phyloP scores from a whole-genome alignment of 371 early-diverging fungal genomes.

The Cladochytrium tenue region DNA sequence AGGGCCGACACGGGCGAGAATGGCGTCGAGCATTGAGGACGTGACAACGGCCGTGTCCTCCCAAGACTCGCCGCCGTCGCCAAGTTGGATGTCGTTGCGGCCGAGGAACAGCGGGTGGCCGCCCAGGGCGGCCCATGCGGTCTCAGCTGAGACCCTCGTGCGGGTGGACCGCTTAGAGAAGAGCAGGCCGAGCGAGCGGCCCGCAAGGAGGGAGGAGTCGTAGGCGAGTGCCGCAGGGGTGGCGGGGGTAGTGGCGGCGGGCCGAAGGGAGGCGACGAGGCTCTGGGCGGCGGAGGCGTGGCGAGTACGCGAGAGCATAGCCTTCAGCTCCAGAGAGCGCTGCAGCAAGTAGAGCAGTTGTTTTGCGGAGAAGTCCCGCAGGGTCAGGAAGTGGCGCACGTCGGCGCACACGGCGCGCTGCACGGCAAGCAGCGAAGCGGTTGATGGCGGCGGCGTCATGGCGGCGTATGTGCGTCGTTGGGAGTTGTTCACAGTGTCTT shows the following conservation, averaged over 20 bases:
- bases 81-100: conserved; percentile 89
- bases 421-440: too few relatives aligned
- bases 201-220: conserved; percentile 17
- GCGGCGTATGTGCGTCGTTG: background rate
- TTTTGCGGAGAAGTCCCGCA: conserved; percentile 43
- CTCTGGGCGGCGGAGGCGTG: background rate
- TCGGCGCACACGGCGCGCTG: background rate
- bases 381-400: conserved; percentile 49
- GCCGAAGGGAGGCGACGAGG: background rate
- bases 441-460: background rate
- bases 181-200: conserved; percentile 72
- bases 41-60: conserved; percentile 87
- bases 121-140: conserved; percentile 86
- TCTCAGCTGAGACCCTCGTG: conserved; percentile 92
- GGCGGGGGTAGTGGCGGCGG: background rate
- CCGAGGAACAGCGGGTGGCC: conserved; percentile 93
- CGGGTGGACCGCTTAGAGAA: conserved; percentile 94
- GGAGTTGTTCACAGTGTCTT: too few relatives aligned
- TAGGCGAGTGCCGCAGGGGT: background rate
- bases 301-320: conserved; percentile 47
- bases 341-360: conserved; percentile 52
- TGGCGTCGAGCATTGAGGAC: conserved; percentile 89
- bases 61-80: conserved; percentile 85
- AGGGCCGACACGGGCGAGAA: conserved; percentile 87
- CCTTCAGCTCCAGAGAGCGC: conserved; percentile 55